Base-by-base conservation (phyloP, 2,329 filamentous ascomycete genomes). In the Neopestalotiopsis sp. region DNA sequence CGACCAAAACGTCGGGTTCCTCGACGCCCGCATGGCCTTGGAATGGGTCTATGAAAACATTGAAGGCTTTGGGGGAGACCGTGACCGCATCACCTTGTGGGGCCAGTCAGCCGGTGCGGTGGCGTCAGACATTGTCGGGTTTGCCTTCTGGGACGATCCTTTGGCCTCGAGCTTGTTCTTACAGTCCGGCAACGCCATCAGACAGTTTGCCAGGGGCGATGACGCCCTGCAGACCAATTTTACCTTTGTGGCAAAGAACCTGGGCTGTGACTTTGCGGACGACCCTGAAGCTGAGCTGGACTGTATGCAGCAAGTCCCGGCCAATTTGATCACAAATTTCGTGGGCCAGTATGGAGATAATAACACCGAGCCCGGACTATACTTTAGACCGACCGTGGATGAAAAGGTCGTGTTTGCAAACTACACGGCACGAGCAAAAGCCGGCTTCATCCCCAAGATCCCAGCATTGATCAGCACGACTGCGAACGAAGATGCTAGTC, bases 31-130 rank as follows among this genome's bases (percentile, higher is more conserved):
- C 13, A 71, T 81, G 4, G 81, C 81, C 4, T 67, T 81, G 0
- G 75, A 80, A 65, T 82, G 79, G 80, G 74, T 80, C 1, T 72
- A 76, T 38, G 72, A 75, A 2, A 81, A 82, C 34, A 80, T 82
- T 32, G 72, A 71, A 20, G 73, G 72, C 4, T 82, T 82, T 38
- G 79, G 80, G 6, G 80, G 80, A 14, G 75, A 71, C 66, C 67
- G 63, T 1, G 56, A 28, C 24, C 70, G 70, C 38, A 70, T 71
- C 58, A 64, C 65, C 38, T 56, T 70, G 28, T 71, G 70, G 70
- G 70, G 70, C 52, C 70, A 70, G 30, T 69, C 67, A n/a, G 65
- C 69, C 2, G 70, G 70, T 4, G 67, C 60, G 12, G 65, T 67
- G 30, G 58, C 61, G 6, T 61, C 64, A 10, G 70, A 68, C 24